These are phyloP conservation scores for Helminthosporium solani DNA, from an alignment of 2,329 filamentous ascomycete genomes.

Conservation along the genomic window DNA sequence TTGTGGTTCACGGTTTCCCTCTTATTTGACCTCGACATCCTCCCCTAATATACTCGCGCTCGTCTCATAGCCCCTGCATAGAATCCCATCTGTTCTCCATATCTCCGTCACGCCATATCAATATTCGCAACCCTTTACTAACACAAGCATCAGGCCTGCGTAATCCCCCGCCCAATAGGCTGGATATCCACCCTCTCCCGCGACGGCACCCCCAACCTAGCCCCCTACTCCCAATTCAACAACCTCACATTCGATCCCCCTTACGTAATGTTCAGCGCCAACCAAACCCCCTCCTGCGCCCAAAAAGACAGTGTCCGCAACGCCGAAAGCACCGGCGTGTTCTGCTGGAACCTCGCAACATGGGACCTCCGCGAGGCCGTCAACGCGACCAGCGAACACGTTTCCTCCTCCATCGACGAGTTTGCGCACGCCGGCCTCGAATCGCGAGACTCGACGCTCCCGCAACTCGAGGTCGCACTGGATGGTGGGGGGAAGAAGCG, in stretches of 20 bases:
- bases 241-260: slow-evolving; percentile 64
- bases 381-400: slow-evolving; percentile 56
- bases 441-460: slow-evolving; percentile 48
- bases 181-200: slow-evolving; percentile 61
- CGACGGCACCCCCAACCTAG: slow-evolving; percentile 55
- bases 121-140: background rate
- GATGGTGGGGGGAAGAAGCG: slow-evolving; percentile 1
- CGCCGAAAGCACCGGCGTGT: slow-evolving; percentile 56
- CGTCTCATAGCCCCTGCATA: too few species aligned
- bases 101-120: too few species aligned
- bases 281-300: slow-evolving; percentile 50
- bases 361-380: slow-evolving; percentile 57
- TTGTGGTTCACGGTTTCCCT: too few species aligned
- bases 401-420: slow-evolving; percentile 55
- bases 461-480: slow-evolving; percentile 24
- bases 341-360: slow-evolving; percentile 62
- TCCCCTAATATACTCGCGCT: too few species aligned
- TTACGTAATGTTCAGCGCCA: slow-evolving; percentile 62
- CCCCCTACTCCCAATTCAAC: slow-evolving; percentile 63
- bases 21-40: too few species aligned
- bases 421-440: slow-evolving; percentile 53
- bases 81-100: too few species aligned
- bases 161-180: slow-evolving; percentile 62
- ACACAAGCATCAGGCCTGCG: slow-evolving; percentile 48
- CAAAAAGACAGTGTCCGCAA: slow-evolving; percentile 62